A percentile compares a stretch with the other conserved stretches of the same genome.
These are phyloP conservation scores for Sextonia rubra DNA, from an alignment of 164 flowering plant genomes.

Conservation along the genomic window DNA sequence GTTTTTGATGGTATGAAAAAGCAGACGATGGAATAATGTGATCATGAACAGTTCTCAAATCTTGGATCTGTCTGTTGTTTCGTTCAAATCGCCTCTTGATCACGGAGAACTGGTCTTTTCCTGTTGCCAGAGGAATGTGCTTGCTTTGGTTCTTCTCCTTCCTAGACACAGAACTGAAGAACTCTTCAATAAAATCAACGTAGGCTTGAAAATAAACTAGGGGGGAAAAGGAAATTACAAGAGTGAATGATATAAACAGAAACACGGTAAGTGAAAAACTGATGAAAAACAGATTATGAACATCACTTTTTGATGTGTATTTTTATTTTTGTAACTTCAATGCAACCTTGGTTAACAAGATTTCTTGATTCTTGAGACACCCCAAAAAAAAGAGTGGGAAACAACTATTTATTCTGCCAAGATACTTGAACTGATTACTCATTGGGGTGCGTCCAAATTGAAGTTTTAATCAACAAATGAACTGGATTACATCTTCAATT, in stretches of 20 bases:
- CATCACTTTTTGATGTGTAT: too few relatives aligned
- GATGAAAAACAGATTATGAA: background rate
- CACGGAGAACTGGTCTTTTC: slow-evolving; percentile 1
- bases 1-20: background rate
- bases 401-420: too few relatives aligned
- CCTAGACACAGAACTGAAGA: slow-evolving; percentile 1
- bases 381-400: too few relatives aligned
- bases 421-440: too few relatives aligned
- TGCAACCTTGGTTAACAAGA: too few relatives aligned
- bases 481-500: too few relatives aligned
- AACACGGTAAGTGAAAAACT: background rate
- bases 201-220: background rate
- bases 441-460: too few relatives aligned
- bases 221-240: background rate
- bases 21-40: background rate
- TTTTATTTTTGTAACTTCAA: too few relatives aligned
- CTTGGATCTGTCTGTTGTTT: background rate
- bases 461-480: too few relatives aligned
- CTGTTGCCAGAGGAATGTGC: slow-evolving; percentile 10
- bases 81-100: background rate
- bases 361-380: too few relatives aligned
- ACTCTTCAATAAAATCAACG: background rate
- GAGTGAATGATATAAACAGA: background rate
- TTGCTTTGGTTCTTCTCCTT: slow-evolving; percentile 18
- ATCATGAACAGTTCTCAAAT: background rate